Evolutionary conservation across 192 early-diverging fungal genomes (phyloP).

Genomic region (Funneliformis geosporum): DNA sequence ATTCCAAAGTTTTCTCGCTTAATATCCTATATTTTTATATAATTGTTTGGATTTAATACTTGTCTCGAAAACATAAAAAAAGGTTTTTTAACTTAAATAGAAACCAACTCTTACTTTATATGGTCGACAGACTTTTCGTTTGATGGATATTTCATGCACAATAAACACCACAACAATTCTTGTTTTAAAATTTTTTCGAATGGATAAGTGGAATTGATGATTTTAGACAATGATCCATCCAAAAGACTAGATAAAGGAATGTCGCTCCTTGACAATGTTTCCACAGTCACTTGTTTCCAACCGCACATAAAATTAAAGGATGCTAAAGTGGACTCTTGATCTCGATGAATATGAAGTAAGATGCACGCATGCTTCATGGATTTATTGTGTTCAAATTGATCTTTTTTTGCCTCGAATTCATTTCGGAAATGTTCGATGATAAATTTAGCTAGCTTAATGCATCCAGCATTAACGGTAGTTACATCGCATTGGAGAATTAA

Average conservation of each 20-base stretch:
- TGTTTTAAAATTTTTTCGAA: constrained; percentile 33
- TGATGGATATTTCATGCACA: constrained; percentile 33
- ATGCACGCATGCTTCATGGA: constrained; percentile 26
- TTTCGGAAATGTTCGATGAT: constrained; percentile 27
- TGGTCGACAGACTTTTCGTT: constrained; percentile 16
- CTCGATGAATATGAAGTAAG: constrained; percentile 32
- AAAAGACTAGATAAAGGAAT: constrained; percentile 2
- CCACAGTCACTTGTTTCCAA: constrained; percentile 30
- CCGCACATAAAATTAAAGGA: constrained; percentile 33
- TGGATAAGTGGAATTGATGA: constrained; percentile 16
- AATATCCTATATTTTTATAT: constrained; percentile 2
- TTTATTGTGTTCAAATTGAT: not conserved
- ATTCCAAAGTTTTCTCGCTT: not conserved
- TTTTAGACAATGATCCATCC: not conserved
- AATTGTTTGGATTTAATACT: no score
- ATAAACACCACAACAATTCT: constrained; percentile 31
- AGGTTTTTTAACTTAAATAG: not conserved
- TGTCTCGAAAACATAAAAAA: no score
- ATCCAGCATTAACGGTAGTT: constrained; percentile 7
- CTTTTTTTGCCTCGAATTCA: constrained; percentile 1
- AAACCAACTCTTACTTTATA: constrained; percentile 19
- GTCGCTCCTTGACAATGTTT: constrained; percentile 18
- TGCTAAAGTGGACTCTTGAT: not conserved
- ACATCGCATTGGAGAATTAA: constrained; percentile 30
- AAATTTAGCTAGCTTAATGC: constrained; percentile 31